Evolutionary conservation across 228 moss, liverwort and hornwort genomes (phyloP).

Genomic region (Sphagnum magellanicum): DNA sequence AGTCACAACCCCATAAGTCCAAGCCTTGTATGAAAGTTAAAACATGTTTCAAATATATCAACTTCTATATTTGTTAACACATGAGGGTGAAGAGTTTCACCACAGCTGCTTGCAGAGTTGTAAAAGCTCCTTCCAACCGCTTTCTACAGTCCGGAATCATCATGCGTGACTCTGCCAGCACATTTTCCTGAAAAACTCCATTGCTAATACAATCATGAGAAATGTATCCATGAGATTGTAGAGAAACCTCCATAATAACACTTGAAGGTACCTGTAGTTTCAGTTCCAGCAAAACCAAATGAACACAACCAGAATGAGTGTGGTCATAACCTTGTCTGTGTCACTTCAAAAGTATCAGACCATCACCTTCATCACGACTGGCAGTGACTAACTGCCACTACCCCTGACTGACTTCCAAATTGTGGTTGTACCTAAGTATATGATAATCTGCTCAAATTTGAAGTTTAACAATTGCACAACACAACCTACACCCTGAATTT

Average conservation of each 20-base stretch:
- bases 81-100: constrained; percentile 21
- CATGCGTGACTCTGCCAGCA: constrained; percentile 89
- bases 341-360: no score
- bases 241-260: no score
- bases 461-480: no score
- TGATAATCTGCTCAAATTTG: no score
- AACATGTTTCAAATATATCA: background rate
- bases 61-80: background rate
- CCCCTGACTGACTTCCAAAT: background rate
- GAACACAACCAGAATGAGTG: no score
- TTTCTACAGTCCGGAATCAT: constrained; percentile 89
- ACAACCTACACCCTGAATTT: no score
- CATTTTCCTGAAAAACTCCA: constrained; percentile 55
- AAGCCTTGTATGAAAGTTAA: background rate
- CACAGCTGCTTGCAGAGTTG: constrained; percentile 52
- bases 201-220: background rate
- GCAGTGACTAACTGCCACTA: no score
- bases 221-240: background rate
- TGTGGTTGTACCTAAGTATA: no score
- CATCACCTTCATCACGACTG: no score
- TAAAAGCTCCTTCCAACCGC: constrained; percentile 66
- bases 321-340: no score
- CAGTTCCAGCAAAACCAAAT: no score
- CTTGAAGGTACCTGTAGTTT: no score
- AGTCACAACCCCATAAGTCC: background rate